Percentiles rank a stretch among this genome's conserved stretches.
These are phyloP conservation scores for Fomes fomentarius DNA, from an alignment of 1,284 basidiomycete species.

Conservation along the genomic window DNA sequence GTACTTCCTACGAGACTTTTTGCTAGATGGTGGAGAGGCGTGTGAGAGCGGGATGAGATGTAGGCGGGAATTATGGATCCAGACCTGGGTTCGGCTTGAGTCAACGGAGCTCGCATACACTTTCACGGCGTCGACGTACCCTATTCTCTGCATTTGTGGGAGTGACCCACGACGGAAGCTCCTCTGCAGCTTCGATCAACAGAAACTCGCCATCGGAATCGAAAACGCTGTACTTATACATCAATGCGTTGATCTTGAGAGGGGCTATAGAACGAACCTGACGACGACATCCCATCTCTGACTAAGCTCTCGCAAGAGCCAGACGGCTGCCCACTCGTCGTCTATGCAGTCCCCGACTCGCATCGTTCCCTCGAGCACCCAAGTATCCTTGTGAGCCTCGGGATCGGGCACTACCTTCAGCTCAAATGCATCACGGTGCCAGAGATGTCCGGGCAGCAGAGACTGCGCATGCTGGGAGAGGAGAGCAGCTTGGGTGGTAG, in stretches of 20 bases:
- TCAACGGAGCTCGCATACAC: too few relatives aligned
- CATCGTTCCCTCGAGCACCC: conserved; percentile 76
- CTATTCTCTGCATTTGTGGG: conserved; percentile 91
- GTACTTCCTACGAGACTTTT: conserved; percentile 48
- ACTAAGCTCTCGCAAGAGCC: conserved; percentile 81
- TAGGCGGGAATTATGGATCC: conserved; percentile 83
- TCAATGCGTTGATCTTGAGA: too few relatives aligned
- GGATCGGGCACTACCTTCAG: conserved; percentile 64
- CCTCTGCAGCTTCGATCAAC: conserved; percentile 94
- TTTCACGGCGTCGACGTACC: conserved; percentile 60
- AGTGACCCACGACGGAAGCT: conserved; percentile 88
- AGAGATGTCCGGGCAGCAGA: conserved; percentile 72
- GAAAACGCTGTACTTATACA: conserved; percentile 75
- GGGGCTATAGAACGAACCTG: too few relatives aligned
- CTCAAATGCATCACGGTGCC: conserved; percentile 90
- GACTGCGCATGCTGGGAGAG: conserved; percentile 63
- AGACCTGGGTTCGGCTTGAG: too few relatives aligned
- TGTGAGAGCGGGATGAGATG: conserved; percentile 86
- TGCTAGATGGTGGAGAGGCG: conserved; percentile 65
- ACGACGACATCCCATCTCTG: conserved; percentile 77
- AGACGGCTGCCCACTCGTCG: conserved; percentile 95
- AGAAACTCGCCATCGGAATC: conserved; percentile 97
- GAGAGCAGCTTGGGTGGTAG: conserved; percentile 71
- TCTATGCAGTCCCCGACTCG: conserved; percentile 92
- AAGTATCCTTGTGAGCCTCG: conserved; percentile 42